Conservation (phyloP, 352 stramenopile species). For the Globisporangium lucens region DNA sequence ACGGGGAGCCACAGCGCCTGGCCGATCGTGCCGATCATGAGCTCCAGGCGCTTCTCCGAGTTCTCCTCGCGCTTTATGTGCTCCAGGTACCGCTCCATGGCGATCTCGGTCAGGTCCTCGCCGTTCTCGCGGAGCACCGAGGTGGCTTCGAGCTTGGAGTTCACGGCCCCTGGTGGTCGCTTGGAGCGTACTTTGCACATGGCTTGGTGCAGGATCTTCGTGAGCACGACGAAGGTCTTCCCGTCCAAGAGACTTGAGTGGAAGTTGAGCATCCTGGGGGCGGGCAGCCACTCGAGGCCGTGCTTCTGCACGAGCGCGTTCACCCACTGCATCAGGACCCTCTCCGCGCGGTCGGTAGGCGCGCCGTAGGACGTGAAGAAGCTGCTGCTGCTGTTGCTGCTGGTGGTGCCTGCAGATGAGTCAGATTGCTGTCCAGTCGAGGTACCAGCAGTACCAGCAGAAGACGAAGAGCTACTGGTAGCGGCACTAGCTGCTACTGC, state of each 20-base stretch:
- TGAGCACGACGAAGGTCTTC: constrained; percentile 49
- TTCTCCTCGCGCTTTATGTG: constrained; percentile 48
- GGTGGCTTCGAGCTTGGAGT: constrained; percentile 49
- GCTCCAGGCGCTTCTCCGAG: constrained; percentile 55
- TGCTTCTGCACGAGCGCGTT: constrained; percentile 54
- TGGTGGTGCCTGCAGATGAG: not conserved
- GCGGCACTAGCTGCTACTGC: constrained; percentile 9
- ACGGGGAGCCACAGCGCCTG: constrained; percentile 70
- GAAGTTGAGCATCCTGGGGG: constrained; percentile 59
- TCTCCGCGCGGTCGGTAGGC: constrained; percentile 59
- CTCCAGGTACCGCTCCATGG: constrained; percentile 71
- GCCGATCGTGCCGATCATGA: constrained; percentile 68
- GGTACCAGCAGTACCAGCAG: not conserved
- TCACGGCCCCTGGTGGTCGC: constrained; percentile 22
- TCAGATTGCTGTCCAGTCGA: not conserved
- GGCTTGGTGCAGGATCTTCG: constrained; percentile 57
- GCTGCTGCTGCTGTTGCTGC: not conserved
- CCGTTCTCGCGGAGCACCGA: constrained; percentile 74
- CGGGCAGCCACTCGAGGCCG: constrained; percentile 45
- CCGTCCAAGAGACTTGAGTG: constrained; percentile 64
- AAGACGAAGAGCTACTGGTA: not conserved
- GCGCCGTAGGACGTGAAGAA: constrained; percentile 42
- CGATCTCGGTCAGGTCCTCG: constrained; percentile 75
- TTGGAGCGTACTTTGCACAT: constrained; percentile 54
- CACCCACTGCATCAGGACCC: constrained; percentile 73